Conservation (phyloP, 2,329 filamentous ascomycete genomes). For the Emmonsia crescens region DNA sequence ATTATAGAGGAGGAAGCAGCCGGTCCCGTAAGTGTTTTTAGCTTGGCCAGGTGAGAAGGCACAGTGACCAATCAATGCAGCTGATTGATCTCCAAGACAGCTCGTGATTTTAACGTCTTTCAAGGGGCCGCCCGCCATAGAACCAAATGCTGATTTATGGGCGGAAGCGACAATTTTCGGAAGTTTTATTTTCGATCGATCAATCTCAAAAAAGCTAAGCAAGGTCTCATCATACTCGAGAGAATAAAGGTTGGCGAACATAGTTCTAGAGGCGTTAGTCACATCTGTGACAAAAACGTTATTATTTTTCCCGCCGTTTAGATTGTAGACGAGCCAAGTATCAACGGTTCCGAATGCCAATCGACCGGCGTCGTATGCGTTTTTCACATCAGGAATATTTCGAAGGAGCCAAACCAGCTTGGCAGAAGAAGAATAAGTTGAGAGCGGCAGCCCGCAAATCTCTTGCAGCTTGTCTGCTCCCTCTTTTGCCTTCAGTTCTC, state of each 20-base stretch:
- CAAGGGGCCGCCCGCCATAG: conserved; percentile 53
- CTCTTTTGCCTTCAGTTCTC: conserved; percentile 58
- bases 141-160: conserved; percentile 60
- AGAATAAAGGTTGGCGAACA: conserved; percentile 85
- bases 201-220: conserved; percentile 68
- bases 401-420: conserved; percentile 75
- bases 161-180: conserved; percentile 80
- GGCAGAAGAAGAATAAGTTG: conserved; percentile 77
- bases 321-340: conserved; percentile 74
- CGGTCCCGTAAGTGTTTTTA: conserved; percentile 87
- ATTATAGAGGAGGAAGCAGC: conserved; percentile 83
- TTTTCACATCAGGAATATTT: conserved; percentile 56
- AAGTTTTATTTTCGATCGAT: conserved; percentile 57
- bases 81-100: conserved; percentile 77
- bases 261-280: conserved; percentile 80
- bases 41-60: conserved; percentile 72
- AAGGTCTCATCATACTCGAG: conserved; percentile 69
- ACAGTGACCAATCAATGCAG: conserved; percentile 74
- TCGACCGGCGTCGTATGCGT: conserved; percentile 64
- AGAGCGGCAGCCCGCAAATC: conserved; percentile 70
- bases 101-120: conserved; percentile 66
- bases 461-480: conserved; percentile 59
- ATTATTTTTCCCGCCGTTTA: conserved; percentile 58
- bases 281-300: conserved; percentile 72
- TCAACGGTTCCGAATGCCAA: conserved; percentile 82